Conservation (phyloP, 352 stramenopile genomes). For the Phytophthora boehmeriae region DNA sequence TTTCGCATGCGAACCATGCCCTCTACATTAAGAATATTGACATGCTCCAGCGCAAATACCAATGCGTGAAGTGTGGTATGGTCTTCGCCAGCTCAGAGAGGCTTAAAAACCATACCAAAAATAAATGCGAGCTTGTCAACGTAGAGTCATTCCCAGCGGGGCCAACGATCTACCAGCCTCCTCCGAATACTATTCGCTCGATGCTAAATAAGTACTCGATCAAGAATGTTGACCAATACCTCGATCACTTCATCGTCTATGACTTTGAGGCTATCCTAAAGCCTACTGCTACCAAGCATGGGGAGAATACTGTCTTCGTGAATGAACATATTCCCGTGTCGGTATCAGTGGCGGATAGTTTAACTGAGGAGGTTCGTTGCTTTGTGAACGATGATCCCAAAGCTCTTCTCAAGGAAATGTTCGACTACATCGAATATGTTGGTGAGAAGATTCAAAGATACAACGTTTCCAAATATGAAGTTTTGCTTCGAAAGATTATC, state of each 20-base stretch:
- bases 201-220: conserved; percentile 19
- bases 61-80: background rate
- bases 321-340: conserved; percentile 13
- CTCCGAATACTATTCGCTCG: conserved; percentile 10
- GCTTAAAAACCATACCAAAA: conserved; percentile 25
- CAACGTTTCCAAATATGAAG: conserved; percentile 3
- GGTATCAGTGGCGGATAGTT: conserved; percentile 8
- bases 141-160: conserved; percentile 4
- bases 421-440: background rate
- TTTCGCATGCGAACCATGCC: conserved; percentile 17
- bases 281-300: too few relatives aligned
- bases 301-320: too few relatives aligned
- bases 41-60: background rate
- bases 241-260: conserved; percentile 10
- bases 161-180: conserved; percentile 16
- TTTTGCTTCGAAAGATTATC: conserved; percentile 3
- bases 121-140: conserved; percentile 25
- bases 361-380: conserved; percentile 10
- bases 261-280: too few relatives aligned
- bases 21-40: conserved; percentile 30
- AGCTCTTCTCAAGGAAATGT: conserved; percentile 3
- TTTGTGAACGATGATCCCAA: conserved; percentile 15
- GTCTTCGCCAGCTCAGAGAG: conserved; percentile 19
- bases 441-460: conserved; percentile 5
- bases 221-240: conserved; percentile 5